Base-by-base conservation (phyloP, 495 filamentous ascomycete species). In the Hypoxylon rickii region DNA sequence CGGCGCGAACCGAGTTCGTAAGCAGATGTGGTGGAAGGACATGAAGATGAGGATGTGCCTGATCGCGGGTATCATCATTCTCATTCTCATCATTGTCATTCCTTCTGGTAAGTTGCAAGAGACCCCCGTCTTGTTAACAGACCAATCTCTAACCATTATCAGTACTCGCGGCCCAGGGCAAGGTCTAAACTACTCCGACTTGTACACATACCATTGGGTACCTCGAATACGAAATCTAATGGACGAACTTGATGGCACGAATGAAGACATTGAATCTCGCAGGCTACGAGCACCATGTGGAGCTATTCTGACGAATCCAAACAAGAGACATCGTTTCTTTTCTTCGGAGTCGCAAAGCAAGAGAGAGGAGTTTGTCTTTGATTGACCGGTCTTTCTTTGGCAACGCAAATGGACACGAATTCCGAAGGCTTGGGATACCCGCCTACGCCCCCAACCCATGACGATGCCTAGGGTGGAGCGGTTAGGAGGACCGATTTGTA, bases 1-100 rank as follows among this genome's bases (percentile, higher is more conserved):
- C 49, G 92, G 94, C 52, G 94, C 94, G 65, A 97, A 97, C 76
- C 82, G 89, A 59, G 93, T 97, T 51, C 84, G 93, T 63, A 97
- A 97, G 83, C 79, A 91, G 70, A 96, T 96, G 78, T 81, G 79
- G 79, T 82, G 78, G 78, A 81, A 82, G 83, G 93, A 98, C 73
- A 96, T 97, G 91, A 96, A 96, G 83, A 99, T 97, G 94, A 86
- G 93, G 66, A 94, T 97, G 76, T 97, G 92, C 72, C 77, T 99
- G 65, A 88, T 91, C 53, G 79, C 86, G 49, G 93, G 89, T 53
- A 87, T 97, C 73, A 86, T 96, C 64, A 77, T 97, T 45, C 76
- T 97, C 57, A 79, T 97, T 50, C 76, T 96, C 48, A 83, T 98
- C 68, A 97, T 98, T 67, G 92, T 97, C 65, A 86, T 96, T 50